Base-by-base conservation (phyloP, 768 basidiomycete species). In the Crucibulum laeve region DNA sequence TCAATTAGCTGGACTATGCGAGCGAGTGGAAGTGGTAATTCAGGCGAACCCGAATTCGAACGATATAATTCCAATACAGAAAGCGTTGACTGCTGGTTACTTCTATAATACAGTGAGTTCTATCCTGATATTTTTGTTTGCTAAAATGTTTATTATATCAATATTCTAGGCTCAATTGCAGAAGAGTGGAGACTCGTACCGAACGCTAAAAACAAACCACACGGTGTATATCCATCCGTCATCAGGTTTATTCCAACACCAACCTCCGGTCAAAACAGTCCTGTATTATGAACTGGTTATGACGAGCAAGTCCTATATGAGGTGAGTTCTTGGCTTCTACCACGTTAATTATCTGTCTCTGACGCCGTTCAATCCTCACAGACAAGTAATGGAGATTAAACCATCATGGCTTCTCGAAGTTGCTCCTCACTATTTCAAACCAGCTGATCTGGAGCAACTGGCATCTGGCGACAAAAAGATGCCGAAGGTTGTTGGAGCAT, bases 331-430 rank as follows among this genome's bases (percentile, higher is more conserved):
- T 22, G 48, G 15, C 30, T 43, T 30, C 49, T 19, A 23, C 41
- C 8, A 13, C 17, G 23, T 23, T 1, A 10, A 24, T 15, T 19
- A 35, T 25, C 15, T 17, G 40, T 26, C 42, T 28, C 43, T 48
- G 3, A 52, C 10, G 19, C 17, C 34, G 21, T 13, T 39, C 4
- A 15, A 44, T 34, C 35, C 25, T 46, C 32, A 28, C 50, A 85
- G 90, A 49, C 94, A 97, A 73, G 77, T 93, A 28, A 97, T 98
- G 93, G 96, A 98, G 55, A 97, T 98, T 59, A 97, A 98, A 60
- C 90, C 95, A 3, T 60, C 80, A 19, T 98, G 96, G 96, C 62
- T 97, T 24, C 62, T 96, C 33, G 95, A 97, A 76, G 92, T 97
- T 17, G 95, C 95, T 2, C 94, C 95, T 0, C 95, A 98, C 60